These are phyloP conservation scores for Sporisorium iseilematis-ciliati DNA, from an alignment of 1,284 basidiomycete genomes.

Conservation along the genomic window DNA sequence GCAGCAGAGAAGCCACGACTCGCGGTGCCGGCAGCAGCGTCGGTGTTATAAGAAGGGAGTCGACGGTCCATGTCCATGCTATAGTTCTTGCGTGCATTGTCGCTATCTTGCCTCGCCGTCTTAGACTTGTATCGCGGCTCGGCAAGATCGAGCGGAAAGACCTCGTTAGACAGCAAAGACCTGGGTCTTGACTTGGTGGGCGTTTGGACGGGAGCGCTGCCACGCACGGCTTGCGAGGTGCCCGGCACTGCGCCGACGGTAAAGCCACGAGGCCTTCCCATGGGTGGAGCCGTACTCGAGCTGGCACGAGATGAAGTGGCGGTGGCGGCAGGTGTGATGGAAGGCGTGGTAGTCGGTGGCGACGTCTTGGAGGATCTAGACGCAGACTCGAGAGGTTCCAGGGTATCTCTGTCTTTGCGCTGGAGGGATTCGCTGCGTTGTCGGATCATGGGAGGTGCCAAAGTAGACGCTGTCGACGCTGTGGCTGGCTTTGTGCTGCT, in stretches of 20 bases:
- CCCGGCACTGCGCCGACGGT: slow-evolving; percentile 61
- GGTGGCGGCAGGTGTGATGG: slow-evolving; percentile 1
- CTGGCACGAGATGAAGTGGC: slow-evolving; percentile 7
- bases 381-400: slow-evolving; percentile 6
- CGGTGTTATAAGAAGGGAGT: slow-evolving; percentile 7
- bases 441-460: slow-evolving; percentile 31
- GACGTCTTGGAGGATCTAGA: slow-evolving; percentile 3
- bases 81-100: slow-evolving; percentile 28
- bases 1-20: slow-evolving; percentile 16
- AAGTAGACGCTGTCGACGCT: slow-evolving; percentile 9
- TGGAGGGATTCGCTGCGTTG: slow-evolving; percentile 40
- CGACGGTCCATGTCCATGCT: slow-evolving; percentile 40
- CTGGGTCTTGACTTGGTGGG: slow-evolving; percentile 42
- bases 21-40: not conserved
- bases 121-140: slow-evolving; percentile 32
- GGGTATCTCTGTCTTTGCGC: slow-evolving; percentile 17
- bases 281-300: slow-evolving; percentile 5
- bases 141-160: slow-evolving; percentile 53
- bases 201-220: slow-evolving; percentile 11
- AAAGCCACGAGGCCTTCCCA: slow-evolving; percentile 56
- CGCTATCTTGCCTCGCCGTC: slow-evolving; percentile 9
- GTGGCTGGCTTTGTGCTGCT: slow-evolving; percentile 2
- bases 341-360: slow-evolving; percentile 1
- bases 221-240: slow-evolving; percentile 10
- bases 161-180: slow-evolving; percentile 56